Base-by-base conservation (phyloP, 768 basidiomycete genomes). In the Lentinula detonsa region DNA sequence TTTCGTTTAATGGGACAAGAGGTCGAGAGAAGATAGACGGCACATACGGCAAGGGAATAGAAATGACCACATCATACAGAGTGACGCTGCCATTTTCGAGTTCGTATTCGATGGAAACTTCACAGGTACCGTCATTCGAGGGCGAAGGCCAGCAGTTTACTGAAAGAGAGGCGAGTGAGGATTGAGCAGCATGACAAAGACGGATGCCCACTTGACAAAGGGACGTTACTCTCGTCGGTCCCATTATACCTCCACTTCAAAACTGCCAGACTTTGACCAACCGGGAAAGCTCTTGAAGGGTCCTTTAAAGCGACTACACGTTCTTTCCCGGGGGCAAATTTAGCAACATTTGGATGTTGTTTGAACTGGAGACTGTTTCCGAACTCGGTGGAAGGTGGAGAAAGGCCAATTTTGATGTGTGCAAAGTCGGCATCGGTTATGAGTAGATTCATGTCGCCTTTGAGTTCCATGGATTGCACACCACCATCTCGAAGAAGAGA, bases 71-170 rank as follows among this genome's bases (percentile, higher is more conserved):
- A 70, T 98, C 92, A 71, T 91, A 85, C 2, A 98, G 79, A 0
- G 85, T 84, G 58, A 98, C 75, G 52, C 81, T 81, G 64, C 90
- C 82, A 64, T 93, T 91, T 70, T 96, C 94, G 50, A 98, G 88
- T 71, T 98, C 95, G 70, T 97, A 98, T 74, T 98, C 97, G 64
- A 98, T 92, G 73, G 91, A 95, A 62, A 98, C 92, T 64, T 96
- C 94, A 65, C 88, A 91, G 1, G 88, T 89, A n/a, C 94, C 94
- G 63, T 93, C 90, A 66, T 92, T 93, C 42, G 91, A 87, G 5
- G 92, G 90, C 11, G 93, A 88, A 11, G 95, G 97, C 95, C 95
- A 98, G 74, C 93, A 95, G 70, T 93, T 99, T 72, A 99, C 95
- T 95, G 65, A 18, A 60, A 34, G 9, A 37, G 51, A 4, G 54